phyloP scores from a whole-genome alignment of 768 basidiomycete genomes.

The Mycena alexandri region DNA sequence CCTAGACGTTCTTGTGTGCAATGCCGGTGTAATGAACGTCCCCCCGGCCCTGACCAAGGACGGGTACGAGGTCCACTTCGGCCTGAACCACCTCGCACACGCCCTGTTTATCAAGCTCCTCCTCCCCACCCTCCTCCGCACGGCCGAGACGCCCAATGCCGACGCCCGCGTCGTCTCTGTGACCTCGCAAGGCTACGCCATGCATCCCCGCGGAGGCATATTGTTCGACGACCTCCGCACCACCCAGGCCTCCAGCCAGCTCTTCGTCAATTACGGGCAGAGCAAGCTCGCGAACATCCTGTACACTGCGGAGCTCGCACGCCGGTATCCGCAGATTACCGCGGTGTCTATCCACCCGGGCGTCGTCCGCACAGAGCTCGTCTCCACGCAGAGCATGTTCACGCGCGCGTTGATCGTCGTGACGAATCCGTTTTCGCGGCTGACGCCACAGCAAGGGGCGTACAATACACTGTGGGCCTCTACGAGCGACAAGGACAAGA shows the following conservation, averaged over 20 bases:
- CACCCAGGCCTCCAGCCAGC: slow-evolving; percentile 11
- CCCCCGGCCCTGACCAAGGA: slow-evolving; percentile 33
- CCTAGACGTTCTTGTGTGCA: slow-evolving; percentile 32
- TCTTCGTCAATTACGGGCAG: slow-evolving; percentile 26
- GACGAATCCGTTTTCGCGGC: slow-evolving; percentile 6
- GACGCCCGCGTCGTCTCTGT: slow-evolving; percentile 53
- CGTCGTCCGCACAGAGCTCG: slow-evolving; percentile 23
- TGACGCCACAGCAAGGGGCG: slow-evolving; percentile 31
- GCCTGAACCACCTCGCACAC: slow-evolving; percentile 50
- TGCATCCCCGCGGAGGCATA: slow-evolving; percentile 27
- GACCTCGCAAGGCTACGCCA: slow-evolving; percentile 20
- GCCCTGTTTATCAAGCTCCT: slow-evolving; percentile 59
- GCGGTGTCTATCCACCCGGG: slow-evolving; percentile 33
- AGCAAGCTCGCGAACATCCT: slow-evolving; percentile 32
- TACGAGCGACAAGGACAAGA: slow-evolving; percentile 16
- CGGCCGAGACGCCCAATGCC: slow-evolving; percentile 22
- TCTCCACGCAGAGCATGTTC: not conserved
- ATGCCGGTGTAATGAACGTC: slow-evolving; percentile 35
- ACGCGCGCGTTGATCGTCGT: not conserved
- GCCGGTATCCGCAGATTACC: slow-evolving; percentile 23
- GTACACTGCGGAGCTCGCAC: slow-evolving; percentile 26
- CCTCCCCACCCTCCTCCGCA: slow-evolving; percentile 50
- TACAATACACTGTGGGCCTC: slow-evolving; percentile 31
- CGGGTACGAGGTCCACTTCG: slow-evolving; percentile 35
- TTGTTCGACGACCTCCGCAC: slow-evolving; percentile 23